phyloP scores from a whole-genome alignment of 202 grass and related monocot genomes.

The Setaria italica region DNA sequence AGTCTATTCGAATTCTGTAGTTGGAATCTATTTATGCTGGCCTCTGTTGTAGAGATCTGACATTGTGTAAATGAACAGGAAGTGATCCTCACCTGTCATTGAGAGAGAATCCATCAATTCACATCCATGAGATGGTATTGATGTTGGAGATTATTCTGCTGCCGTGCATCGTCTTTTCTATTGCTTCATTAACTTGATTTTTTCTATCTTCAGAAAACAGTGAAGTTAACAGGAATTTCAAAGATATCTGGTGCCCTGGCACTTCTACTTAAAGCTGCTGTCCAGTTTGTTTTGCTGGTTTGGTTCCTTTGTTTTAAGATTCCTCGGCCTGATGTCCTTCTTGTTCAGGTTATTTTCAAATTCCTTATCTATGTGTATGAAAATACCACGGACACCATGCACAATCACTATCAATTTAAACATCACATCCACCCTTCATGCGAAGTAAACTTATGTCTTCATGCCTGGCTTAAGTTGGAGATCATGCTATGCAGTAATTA shows the following conservation, averaged over 20 bases:
- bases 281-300: slow-evolving; percentile 79
- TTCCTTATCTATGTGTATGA: not conserved
- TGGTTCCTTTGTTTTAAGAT: slow-evolving; percentile 93
- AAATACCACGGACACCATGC: slow-evolving; percentile 8
- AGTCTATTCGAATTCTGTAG: not conserved
- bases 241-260: slow-evolving; percentile 86
- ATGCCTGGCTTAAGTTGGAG: slow-evolving; percentile 6
- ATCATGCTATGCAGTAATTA: not conserved
- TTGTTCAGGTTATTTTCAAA: slow-evolving; percentile 73
- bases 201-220: slow-evolving; percentile 61
- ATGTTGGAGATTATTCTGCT: not conserved
- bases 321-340: slow-evolving; percentile 79
- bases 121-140: slow-evolving; percentile 88
- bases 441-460: not conserved
- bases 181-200: slow-evolving; percentile 3
- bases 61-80: slow-evolving; percentile 62
- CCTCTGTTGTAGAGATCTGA: slow-evolving; percentile 20
- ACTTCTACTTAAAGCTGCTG: slow-evolving; percentile 82
- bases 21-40: not conserved
- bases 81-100: slow-evolving; percentile 83
- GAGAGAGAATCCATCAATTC: slow-evolving; percentile 75
- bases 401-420: slow-evolving; percentile 13
- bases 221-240: slow-evolving; percentile 74
- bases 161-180: not conserved
- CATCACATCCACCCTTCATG: not conserved